phyloP scores from a whole-genome alignment of 2,329 filamentous ascomycete species.

The Fusarium papillatum region DNA sequence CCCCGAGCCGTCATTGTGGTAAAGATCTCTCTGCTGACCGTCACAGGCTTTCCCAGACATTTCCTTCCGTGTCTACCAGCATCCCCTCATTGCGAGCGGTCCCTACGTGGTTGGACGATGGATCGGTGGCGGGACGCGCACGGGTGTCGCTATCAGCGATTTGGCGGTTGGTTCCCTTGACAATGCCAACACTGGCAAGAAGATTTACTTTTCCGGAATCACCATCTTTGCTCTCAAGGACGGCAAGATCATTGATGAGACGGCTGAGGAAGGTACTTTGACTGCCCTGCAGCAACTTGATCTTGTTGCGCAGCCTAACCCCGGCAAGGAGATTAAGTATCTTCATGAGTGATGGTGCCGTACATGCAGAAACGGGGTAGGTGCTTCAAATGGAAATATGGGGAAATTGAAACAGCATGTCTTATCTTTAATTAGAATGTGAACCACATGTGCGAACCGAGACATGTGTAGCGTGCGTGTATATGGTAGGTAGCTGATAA shows the following conservation, averaged over 20 bases:
- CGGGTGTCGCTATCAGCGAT: background rate
- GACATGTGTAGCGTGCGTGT: background rate
- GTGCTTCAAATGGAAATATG: background rate
- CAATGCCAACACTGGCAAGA: conserved; percentile 32
- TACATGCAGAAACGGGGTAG: background rate
- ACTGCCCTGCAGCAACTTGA: background rate
- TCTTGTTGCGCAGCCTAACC: background rate
- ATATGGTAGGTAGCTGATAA: too few species aligned
- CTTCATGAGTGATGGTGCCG: conserved; percentile 1
- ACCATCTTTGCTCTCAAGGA: background rate
- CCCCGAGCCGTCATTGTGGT: background rate
- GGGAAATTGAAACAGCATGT: background rate
- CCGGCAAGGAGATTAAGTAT: background rate
- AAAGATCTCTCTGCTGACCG: background rate
- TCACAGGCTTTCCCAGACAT: background rate
- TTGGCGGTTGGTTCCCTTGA: background rate
- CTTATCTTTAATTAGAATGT: background rate
- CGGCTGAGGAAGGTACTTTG: background rate
- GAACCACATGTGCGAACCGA: too few species aligned
- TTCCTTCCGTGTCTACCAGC: background rate
- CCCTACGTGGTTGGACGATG: background rate
- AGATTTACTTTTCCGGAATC: background rate
- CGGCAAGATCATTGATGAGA: background rate
- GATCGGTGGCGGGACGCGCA: background rate
- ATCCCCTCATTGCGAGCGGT: background rate